Evolutionary conservation across 352 stramenopile species (phyloP), one percentile per base, ranked within the genome.

Genomic region (Globisporangium rhizosaccharum): DNA sequence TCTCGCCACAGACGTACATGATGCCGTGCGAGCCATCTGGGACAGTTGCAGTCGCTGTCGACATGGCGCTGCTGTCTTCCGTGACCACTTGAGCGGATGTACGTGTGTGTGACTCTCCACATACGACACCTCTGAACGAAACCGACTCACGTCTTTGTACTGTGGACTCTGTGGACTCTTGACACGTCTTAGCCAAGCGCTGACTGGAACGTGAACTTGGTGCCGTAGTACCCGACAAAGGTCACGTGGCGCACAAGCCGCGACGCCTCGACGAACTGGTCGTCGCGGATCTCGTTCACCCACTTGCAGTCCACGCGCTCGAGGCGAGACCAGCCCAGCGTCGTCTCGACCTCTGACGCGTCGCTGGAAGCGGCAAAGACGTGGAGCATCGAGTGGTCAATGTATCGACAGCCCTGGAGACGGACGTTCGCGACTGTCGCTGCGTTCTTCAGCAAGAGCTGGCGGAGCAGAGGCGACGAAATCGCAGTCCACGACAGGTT

Each of bases 1-100:
- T 62, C 49, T 73, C 64, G 1, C 75, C 78, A 26, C 73, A 82
- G 30, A 67, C 51, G 54, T 86, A 86, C 37, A 87, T 56, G 18
- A 85, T 75, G 15, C 77, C 77, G 15, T 79, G 65, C 8, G 62
- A 66, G 5, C 73, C 75, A 51, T 81, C 74, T 56, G 71, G 28
- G 0, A 17, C 37, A 14, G n/a, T 10, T 33, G n/a, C 7, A 45
- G 18, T 12, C 15, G 30, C 12, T 15, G 20, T n/a, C 53, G 60
- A 26, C 48, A 63, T 62, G 48, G 9, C 37, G 30, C 30, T 36
- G 30, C 30, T 36, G 23, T 23, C 23, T 23, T 23, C 23, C 23
- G 23, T 23, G 6, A 33, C 3, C 28, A 6, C 33, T 39, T 12
- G 33, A 11, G 33, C 33, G 7, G 33, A 39, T 12, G 33, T 39